These are phyloP conservation scores for Aspergillus oerlinghausenensis DNA, from an alignment of 2,329 filamentous ascomycete species.

Conservation along the genomic window DNA sequence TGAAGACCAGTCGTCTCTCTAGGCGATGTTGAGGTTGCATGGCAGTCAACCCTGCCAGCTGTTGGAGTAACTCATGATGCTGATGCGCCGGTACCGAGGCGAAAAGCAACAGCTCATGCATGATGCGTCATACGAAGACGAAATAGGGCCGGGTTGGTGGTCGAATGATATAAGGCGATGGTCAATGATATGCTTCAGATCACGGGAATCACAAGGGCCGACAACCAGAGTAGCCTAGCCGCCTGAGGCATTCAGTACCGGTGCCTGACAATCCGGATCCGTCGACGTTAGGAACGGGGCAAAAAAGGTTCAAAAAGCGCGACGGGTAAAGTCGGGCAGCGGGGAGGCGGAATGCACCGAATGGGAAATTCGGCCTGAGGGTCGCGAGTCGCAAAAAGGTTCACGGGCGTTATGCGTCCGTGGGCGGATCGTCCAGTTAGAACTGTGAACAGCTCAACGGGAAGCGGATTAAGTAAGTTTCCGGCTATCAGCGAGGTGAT, in stretches of 20 bases:
- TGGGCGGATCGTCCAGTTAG: background rate
- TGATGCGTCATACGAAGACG: slow-evolving; percentile 49
- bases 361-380: background rate
- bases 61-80: slow-evolving; percentile 57
- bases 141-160: background rate
- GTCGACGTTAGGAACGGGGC: background rate
- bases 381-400: background rate
- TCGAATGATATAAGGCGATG: slow-evolving; percentile 2
- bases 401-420: background rate
- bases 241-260: background rate
- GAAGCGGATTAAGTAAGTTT: background rate
- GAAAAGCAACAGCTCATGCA: slow-evolving; percentile 62
- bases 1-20: slow-evolving; percentile 57
- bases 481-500: background rate
- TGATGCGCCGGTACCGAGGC: slow-evolving; percentile 54
- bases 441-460: too few species aligned
- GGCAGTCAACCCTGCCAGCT: slow-evolving; percentile 57
- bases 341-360: background rate
- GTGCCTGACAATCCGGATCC: background rate
- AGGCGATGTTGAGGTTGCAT: slow-evolving; percentile 54
- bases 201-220: background rate
- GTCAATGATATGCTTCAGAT: background rate
- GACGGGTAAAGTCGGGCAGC: background rate
- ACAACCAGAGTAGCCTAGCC: background rate
- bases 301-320: background rate